Conservation (phyloP, 805 yeast species). For the Scheffersomyces spartinae region DNA sequence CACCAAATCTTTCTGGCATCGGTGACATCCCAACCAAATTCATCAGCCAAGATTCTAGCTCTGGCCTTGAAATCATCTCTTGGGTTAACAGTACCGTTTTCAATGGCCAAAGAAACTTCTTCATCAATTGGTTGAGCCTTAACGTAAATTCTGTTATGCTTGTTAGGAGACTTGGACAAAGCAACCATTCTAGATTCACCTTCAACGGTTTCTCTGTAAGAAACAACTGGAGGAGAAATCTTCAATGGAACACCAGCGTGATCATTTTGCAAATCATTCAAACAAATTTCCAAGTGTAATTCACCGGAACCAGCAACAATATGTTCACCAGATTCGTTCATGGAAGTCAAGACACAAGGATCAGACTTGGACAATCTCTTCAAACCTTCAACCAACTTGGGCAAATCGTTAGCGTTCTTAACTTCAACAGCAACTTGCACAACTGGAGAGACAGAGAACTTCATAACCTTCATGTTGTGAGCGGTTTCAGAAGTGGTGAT, state of each 20-base stretch:
- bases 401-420: slow-evolving; percentile 98
- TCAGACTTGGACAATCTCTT: slow-evolving; percentile 99
- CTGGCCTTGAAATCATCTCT: slow-evolving; percentile 98
- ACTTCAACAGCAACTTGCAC: slow-evolving; percentile 99
- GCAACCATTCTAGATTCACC: slow-evolving; percentile 92
- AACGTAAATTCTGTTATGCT: slow-evolving; percentile 99
- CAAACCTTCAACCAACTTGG: slow-evolving; percentile 99
- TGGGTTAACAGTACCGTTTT: slow-evolving; percentile 82
- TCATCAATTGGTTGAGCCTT: slow-evolving; percentile 95
- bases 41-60: slow-evolving; percentile 98
- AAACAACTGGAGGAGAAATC: slow-evolving; percentile 95
- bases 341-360: slow-evolving; percentile 89
- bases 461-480: slow-evolving; percentile 99
- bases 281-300: slow-evolving; percentile 97
- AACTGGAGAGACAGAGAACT: slow-evolving; percentile 99
- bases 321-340: slow-evolving; percentile 97
- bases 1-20: slow-evolving; percentile 99
- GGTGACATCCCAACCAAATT: slow-evolving; percentile 98
- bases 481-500: slow-evolving; percentile 92
- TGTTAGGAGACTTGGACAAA: slow-evolving; percentile 98
- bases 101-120: slow-evolving; percentile 87
- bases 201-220: slow-evolving; percentile 98
- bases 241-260: slow-evolving; percentile 99
- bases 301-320: slow-evolving; percentile 99
- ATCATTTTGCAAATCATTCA: slow-evolving; percentile 90